Base-by-base conservation (phyloP, 768 basidiomycete species). In the Suillus cothurnatus region DNA sequence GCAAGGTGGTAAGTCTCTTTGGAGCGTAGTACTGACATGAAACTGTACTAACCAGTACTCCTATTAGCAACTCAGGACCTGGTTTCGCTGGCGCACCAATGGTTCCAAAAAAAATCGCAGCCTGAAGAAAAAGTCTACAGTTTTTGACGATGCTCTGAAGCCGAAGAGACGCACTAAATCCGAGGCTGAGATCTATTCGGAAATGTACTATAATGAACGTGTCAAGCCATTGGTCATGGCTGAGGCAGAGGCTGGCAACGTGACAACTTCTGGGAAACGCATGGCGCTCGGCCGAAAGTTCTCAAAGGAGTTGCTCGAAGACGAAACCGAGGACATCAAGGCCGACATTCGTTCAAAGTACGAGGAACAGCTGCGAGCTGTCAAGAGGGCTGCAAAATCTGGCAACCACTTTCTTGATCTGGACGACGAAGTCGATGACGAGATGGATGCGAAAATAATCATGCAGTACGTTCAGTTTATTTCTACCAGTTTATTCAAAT, bases 271-370 rank as follows among this genome's bases (percentile, higher is more conserved):
- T 4, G 6, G 55, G 2, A 57, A 57, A 1, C 34, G 55, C 1
- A 15, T 64, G 32, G 43, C 6, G 2, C 31, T 57, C 1, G 6
- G 12, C 3, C 63, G 56, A 21, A 45, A 58, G 31, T 26, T 45
- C 15, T 41, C 63, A 4, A 64, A 64, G 41, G 21, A 45, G 3
- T 57, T 64, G 26, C 34, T 64, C 23, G 63, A 64, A 19, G 28
- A 21, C 3, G 43, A 11, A 3, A 28, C 45, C 4, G 53, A 56
- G 23, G 38, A 63, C 4, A 9, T 53, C 4, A 63, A 63, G n/a
- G 15, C 39, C 0, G 39, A 41, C 19, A 17, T 41, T 28, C 32
- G 47, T 32, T 0, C 41, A 15, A 64, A 57, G 55, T 64, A 64
- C 4, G 3, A 59, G 11, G 9, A 47, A 15, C 56, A 50, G 31